Conservation (phyloP, 2,329 filamentous ascomycete species). For the Penicillium brasilianum region DNA sequence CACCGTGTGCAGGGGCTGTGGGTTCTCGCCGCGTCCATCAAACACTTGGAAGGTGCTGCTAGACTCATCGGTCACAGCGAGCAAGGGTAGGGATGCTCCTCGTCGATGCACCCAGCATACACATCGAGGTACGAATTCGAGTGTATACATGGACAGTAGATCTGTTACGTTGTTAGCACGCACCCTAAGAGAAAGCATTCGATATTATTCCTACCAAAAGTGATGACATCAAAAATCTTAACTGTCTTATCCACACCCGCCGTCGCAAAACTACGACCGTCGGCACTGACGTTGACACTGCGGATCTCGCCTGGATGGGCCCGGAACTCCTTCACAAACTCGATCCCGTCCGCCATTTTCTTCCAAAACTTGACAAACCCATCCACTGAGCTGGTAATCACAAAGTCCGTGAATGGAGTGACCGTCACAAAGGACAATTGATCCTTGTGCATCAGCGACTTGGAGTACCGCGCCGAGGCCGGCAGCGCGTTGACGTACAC, state of each 20-base stretch:
- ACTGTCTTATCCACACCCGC: slow-evolving; percentile 64
- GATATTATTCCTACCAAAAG: slow-evolving; percentile 62
- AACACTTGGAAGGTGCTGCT: slow-evolving; percentile 79
- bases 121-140: slow-evolving; percentile 75
- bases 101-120: slow-evolving; percentile 91
- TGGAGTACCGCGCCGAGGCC: slow-evolving; percentile 80
- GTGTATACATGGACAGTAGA: slow-evolving; percentile 77
- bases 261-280: slow-evolving; percentile 92
- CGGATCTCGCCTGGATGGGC: slow-evolving; percentile 86
- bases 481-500: slow-evolving; percentile 92
- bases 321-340: slow-evolving; percentile 98
- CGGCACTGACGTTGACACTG: slow-evolving; percentile 81
- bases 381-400: slow-evolving; percentile 91
- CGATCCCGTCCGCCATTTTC: slow-evolving; percentile 85
- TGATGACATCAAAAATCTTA: slow-evolving; percentile 70
- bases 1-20: slow-evolving; percentile 76
- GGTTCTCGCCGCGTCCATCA: slow-evolving; percentile 84
- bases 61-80: slow-evolving; percentile 79
- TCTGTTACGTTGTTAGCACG: slow-evolving; percentile 53
- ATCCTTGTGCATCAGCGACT: slow-evolving; percentile 98
- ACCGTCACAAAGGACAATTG: slow-evolving; percentile 86
- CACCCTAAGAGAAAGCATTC: not conserved
- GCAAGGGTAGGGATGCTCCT: slow-evolving; percentile 82
- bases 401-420: slow-evolving; percentile 89
- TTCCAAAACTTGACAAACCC: slow-evolving; percentile 99